Percentiles rank a stretch among this genome's conserved stretches.
Evolutionary conservation across 2,329 filamentous ascomycete species (phyloP).

Genomic region (Xylaria sp.): DNA sequence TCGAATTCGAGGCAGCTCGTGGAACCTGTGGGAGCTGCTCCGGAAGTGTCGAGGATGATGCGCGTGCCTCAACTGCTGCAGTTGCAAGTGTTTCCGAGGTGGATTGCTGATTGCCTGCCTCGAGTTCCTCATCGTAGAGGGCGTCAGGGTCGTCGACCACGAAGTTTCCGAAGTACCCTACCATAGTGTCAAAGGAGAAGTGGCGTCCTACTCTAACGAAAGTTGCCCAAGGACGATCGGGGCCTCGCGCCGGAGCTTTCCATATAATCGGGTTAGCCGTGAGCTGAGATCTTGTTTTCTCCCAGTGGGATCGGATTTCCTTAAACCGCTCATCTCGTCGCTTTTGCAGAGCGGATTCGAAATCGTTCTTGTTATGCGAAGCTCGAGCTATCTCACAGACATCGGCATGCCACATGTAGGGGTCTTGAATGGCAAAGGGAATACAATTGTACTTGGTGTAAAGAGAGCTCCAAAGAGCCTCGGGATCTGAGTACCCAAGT

Average conservation of each 20-base stretch:
- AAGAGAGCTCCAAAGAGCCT: slow-evolving; percentile 17
- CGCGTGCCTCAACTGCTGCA: neutral
- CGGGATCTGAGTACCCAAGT: slow-evolving; percentile 10
- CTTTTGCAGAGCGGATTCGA: slow-evolving; percentile 9
- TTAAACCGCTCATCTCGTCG: slow-evolving; percentile 25
- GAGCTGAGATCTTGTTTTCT: neutral
- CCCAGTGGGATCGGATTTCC: slow-evolving; percentile 12
- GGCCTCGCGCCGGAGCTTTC: neutral
- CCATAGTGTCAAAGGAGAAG: slow-evolving; percentile 26
- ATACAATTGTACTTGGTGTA: slow-evolving; percentile 27
- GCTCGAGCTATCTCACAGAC: neutral
- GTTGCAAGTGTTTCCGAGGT: neutral
- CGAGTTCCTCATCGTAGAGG: neutral
- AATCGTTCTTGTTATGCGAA: slow-evolving; percentile 17
- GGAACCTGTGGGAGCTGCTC: neutral
- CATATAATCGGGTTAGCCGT: neutral
- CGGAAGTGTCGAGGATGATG: neutral
- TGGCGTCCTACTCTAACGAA: neutral
- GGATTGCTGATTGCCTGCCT: neutral
- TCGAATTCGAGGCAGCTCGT: neutral
- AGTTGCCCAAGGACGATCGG: neutral
- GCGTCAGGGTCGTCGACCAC: neutral
- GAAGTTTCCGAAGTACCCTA: slow-evolving; percentile 20
- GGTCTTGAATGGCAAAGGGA: slow-evolving; percentile 25
- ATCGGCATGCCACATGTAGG: slow-evolving; percentile 15